phyloP scores from a whole-genome alignment of 1,284 basidiomycete species.

The Testicularia cyperi region DNA sequence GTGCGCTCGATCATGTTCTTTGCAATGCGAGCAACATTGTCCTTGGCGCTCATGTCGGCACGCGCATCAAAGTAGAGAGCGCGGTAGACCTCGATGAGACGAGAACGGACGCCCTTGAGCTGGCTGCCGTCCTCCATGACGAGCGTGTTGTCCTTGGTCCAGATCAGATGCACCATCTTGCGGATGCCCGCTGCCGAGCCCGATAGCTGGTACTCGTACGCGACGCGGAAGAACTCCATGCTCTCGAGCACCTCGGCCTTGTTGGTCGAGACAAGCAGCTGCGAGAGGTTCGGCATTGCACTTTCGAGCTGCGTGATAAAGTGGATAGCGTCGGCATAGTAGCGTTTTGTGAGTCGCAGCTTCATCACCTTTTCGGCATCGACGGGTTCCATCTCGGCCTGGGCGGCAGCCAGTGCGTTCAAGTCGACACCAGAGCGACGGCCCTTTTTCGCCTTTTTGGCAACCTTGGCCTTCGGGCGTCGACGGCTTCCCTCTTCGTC shows the following conservation, averaged over 20 bases:
- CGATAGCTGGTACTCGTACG: constrained; percentile 79
- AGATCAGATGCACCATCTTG: constrained; percentile 95
- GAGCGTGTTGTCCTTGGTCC: constrained; percentile 89
- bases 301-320: constrained; percentile 82
- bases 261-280: constrained; percentile 83
- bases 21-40: constrained; percentile 89
- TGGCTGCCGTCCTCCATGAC: constrained; percentile 78
- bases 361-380: constrained; percentile 64
- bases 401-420: constrained; percentile 42
- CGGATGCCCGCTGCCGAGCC: constrained; percentile 71
- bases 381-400: constrained; percentile 45
- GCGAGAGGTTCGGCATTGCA: constrained; percentile 74
- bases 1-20: constrained; percentile 80
- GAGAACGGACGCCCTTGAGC: constrained; percentile 81
- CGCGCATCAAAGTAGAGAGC: constrained; percentile 75
- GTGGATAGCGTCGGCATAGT: constrained; percentile 79
- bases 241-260: constrained; percentile 92
- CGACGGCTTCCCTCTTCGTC: too few species aligned
- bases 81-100: constrained; percentile 86
- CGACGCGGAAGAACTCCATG: constrained; percentile 89
- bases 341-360: constrained; percentile 79
- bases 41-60: constrained; percentile 69
- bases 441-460: constrained; percentile 38
- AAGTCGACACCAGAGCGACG: constrained; percentile 62
- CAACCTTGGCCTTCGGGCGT: constrained; percentile 13